These are phyloP conservation scores for Skeletonema menzelii DNA, from an alignment of 108 stramenopile species.

Conservation along the genomic window DNA sequence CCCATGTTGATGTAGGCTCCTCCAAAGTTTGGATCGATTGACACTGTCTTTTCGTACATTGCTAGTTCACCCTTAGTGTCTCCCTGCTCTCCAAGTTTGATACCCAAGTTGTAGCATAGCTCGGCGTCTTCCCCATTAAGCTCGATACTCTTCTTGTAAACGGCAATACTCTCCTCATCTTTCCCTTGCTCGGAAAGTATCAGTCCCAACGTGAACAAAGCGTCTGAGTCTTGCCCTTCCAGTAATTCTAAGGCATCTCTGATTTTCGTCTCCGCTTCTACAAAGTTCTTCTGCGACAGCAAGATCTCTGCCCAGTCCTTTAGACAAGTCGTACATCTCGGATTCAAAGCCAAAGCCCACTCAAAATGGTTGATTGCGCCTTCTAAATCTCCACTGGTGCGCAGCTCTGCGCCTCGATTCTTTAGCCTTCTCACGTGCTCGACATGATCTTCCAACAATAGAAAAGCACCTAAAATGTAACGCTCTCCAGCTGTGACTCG, in stretches of 20 bases:
- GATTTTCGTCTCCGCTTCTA: slow-evolving; percentile 50
- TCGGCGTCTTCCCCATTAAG: slow-evolving; percentile 70
- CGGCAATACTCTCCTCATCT: slow-evolving; percentile 49
- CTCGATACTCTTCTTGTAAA: slow-evolving; percentile 45
- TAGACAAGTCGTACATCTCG: slow-evolving; percentile 64
- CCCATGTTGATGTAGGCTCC: slow-evolving; percentile 67
- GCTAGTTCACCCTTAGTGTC: slow-evolving; percentile 45
- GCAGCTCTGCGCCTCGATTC: slow-evolving; percentile 59
- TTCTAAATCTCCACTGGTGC: slow-evolving; percentile 34
- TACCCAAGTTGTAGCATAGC: slow-evolving; percentile 60
- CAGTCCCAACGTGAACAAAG: slow-evolving; percentile 59
- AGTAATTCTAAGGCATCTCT: slow-evolving; percentile 51
- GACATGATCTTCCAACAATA: slow-evolving; percentile 59
- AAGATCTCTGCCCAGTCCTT: slow-evolving; percentile 68
- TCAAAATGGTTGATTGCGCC: slow-evolving; percentile 57
- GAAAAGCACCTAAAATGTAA: slow-evolving; percentile 66
- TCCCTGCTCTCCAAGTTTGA: slow-evolving; percentile 56
- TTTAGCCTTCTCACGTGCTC: slow-evolving; percentile 70
- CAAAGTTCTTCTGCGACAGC: slow-evolving; percentile 40
- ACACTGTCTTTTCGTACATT: slow-evolving; percentile 52
- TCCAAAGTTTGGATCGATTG: slow-evolving; percentile 49
- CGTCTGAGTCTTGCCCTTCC: slow-evolving; percentile 61
- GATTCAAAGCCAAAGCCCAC: slow-evolving; percentile 63
- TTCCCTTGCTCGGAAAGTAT: slow-evolving; percentile 52
- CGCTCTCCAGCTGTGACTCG: slow-evolving; percentile 46